Base-by-base conservation (phyloP, 2,329 filamentous ascomycete species). In the Apiospora rasikravindrae region DNA sequence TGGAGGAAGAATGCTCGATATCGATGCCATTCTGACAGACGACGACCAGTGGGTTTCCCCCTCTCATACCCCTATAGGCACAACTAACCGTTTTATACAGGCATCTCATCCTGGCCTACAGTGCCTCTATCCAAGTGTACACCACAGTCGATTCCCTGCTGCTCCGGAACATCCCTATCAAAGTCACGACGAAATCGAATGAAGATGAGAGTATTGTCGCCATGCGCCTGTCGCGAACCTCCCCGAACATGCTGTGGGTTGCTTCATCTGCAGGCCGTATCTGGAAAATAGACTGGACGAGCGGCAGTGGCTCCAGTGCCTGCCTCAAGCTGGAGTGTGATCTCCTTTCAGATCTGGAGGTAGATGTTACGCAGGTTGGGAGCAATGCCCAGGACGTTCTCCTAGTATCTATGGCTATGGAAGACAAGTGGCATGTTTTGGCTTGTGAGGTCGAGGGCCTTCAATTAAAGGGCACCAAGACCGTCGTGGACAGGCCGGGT, bases 91-190 rank as follows among this genome's bases (percentile, higher is more conserved):
- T 42, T 61, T 5, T 11, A n/a, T 29, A 49, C 49, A 94, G 94
- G 79, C 88, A 92, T 82, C 81, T 98, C 51, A 91, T 98, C 72
- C 81, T 97, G 71, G 89, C 92, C 44, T 94, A 94, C 78, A 89
- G 91, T 73, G 91, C 89, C 40, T 92, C 92, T 13, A 86, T 98
- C 70, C 93, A 95, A 80, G 88, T 98, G 37, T 97, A 96, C 82
- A 93, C 93, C 1, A 90, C 94, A 42, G 86, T 89, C 75, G 95
- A 94, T 71, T 98, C 96, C 1, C 88, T 97, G 69, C 89, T 97
- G 29, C 86, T 94, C 66, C 91, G 94, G 76, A 90, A 91, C 71
- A 91, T 98, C 68, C 84, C 88, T 16, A 84, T 92, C 75, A 85
- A 76, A 79, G 82, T 77, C 29, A 74, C 77, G 69, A 77, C 75